phyloP scores from a whole-genome alignment of 2,329 filamentous ascomycete species.

The Gliomastix tumulicola region DNA sequence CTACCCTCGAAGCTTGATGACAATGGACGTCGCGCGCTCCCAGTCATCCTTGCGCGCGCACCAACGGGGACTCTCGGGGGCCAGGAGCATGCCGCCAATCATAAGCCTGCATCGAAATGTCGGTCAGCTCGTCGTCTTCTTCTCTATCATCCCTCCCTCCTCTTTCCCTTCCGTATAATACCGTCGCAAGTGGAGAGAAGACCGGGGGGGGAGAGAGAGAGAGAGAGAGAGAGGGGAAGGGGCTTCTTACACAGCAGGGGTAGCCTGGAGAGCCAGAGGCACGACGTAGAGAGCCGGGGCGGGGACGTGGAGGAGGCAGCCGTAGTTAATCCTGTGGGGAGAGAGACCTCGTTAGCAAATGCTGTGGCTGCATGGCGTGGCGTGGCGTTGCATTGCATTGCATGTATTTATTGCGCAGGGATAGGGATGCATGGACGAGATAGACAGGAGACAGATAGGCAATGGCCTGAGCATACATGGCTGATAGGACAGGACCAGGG shows the following conservation, averaged over 20 bases:
- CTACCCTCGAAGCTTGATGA: conserved; percentile 41
- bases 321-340: conserved; percentile 52
- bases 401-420: no score
- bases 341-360: no score
- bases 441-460: no score
- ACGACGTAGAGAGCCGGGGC: conserved; percentile 49
- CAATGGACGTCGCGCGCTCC: conserved; percentile 51
- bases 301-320: conserved; percentile 35
- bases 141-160: no score
- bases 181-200: no score
- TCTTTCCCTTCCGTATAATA: no score
- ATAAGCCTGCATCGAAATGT: conserved; percentile 31
- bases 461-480: no score
- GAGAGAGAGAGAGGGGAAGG: not conserved
- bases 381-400: not conserved
- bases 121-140: not conserved
- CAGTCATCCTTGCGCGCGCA: conserved; percentile 61
- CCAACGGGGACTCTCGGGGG: conserved; percentile 56
- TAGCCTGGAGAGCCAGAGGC: conserved; percentile 56
- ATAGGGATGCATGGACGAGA: no score
- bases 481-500: no score
- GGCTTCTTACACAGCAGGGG: conserved; percentile 47
- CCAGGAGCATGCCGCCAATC: conserved; percentile 52
- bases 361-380: not conserved
- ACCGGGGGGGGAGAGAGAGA: not conserved